Evolutionary conservation across 2,329 filamentous ascomycete species (phyloP), one percentile per base, ranked within the genome.

Genomic region (Aspergillus clavatus): DNA sequence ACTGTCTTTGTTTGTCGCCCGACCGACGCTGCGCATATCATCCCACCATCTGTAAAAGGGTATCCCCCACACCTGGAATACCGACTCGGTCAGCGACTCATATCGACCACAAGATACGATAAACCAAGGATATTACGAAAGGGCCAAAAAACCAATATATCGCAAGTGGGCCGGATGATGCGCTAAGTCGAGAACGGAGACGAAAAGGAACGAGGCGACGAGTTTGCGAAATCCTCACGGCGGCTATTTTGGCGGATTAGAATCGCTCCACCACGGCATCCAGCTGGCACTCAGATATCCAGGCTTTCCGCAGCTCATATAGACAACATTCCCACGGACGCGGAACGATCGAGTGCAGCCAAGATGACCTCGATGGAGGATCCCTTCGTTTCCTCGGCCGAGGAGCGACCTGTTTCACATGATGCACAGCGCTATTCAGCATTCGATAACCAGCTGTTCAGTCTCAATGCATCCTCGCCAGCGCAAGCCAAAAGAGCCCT

Each of bases 401-500:
- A 73, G 19, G 71, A 69, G 31, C 56, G 53, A 36, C 60, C 72
- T 21, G 66, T 65, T 24, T 75, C 66, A 40, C 64, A 61, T 40
- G 67, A 69, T 46, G 52, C 75, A 40, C 81, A 90, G 54, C 84
- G 89, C 54, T 93, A 87, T 68, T 89, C 88, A 44, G 80, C 82
- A 52, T 94, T 95, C 64, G 89, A 95, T 66, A 81, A 81, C 39
- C 83, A 91, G 41, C 72, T 87, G 22, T 90, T 94, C 65, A 84
- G 84, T 28, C 74, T 91, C 18, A 86, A 87, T 54, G 80, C 88
- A n/a, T 76, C 87, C 22, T 95, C 91, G 1, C 89, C 91, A 7
- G 81, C 83, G 44, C 89, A 96, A 63, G 88, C 89, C 31, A 95
- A 87, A 69, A 84, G 87, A 54, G 89, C 89, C 36, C 76, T 98